phyloP scores from a whole-genome alignment of 768 basidiomycete genomes.

The Mycena kentingensis region DNA sequence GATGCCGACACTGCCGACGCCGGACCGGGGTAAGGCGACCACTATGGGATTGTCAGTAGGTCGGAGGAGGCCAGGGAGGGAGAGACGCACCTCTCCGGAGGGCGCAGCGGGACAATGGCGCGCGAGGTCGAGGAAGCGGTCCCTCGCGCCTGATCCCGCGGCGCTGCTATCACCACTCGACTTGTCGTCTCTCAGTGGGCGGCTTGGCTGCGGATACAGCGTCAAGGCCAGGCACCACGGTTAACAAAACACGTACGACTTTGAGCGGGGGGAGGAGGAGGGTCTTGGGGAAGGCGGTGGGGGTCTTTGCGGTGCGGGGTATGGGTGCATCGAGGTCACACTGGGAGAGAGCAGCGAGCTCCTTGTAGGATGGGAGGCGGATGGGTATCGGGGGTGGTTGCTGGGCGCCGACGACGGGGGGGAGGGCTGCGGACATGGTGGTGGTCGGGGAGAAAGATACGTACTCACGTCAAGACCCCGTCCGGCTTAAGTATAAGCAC shows the following conservation, averaged over 20 bases:
- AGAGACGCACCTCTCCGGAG: background rate
- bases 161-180: background rate
- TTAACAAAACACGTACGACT: conserved; percentile 2
- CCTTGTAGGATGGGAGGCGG: background rate
- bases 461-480: no score
- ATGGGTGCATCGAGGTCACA: background rate
- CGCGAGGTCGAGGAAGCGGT: conserved; percentile 1
- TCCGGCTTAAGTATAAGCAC: no score
- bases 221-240: background rate
- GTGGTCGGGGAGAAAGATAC: no score
- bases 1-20: background rate
- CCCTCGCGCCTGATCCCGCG: background rate
- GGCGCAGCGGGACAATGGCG: background rate
- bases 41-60: background rate
- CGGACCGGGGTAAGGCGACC: background rate
- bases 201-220: no score
- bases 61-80: background rate
- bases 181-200: background rate
- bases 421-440: background rate
- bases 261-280: conserved; percentile 11
- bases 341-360: background rate
- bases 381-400: background rate
- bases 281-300: conserved; percentile 8
- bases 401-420: background rate
- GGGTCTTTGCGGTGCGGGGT: background rate